These are phyloP conservation scores for Calonectria montana DNA, from an alignment of 2,329 filamentous ascomycete genomes.

Conservation along the genomic window DNA sequence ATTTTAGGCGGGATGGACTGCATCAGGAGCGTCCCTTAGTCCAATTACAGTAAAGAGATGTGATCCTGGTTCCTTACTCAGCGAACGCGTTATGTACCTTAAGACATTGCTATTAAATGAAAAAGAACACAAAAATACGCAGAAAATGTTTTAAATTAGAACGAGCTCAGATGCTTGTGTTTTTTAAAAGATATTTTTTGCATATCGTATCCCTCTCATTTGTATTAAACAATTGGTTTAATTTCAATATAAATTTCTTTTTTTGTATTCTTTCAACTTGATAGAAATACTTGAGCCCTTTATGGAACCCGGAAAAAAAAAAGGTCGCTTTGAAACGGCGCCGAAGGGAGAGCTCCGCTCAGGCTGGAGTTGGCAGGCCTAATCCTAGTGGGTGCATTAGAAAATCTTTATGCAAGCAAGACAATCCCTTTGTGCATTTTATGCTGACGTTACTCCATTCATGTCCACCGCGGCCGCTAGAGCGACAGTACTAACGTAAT, in stretches of 20 bases:
- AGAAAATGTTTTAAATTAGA: not conserved
- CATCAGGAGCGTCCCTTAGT: not conserved
- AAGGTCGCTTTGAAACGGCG: constrained; percentile 32
- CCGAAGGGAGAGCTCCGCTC: constrained; percentile 18
- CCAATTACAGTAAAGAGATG: not conserved
- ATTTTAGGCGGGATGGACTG: not conserved
- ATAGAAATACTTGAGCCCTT: not conserved
- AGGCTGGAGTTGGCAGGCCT: not conserved
- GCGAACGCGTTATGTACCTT: not conserved
- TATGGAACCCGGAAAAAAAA: constrained; percentile 33
- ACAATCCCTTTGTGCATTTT: constrained; percentile 30
- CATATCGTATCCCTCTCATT: not conserved
- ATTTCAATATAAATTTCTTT: not conserved
- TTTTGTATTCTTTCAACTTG: not conserved
- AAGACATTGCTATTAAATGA: not conserved
- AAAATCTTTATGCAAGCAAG: constrained; percentile 36
- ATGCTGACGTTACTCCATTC: constrained; percentile 18
- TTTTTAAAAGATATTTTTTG: no score
- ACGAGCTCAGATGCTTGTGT: not conserved
- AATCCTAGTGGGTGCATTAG: not conserved
- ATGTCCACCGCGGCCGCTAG: constrained; percentile 1
- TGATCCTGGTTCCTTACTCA: not conserved
- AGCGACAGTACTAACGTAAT: constrained; percentile 19
- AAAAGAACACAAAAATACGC: not conserved
- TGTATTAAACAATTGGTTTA: not conserved